Evolutionary conservation across 2,329 filamentous ascomycete species (phyloP), one percentile per base, ranked within the genome.

Genomic region (Alternaria sp.): DNA sequence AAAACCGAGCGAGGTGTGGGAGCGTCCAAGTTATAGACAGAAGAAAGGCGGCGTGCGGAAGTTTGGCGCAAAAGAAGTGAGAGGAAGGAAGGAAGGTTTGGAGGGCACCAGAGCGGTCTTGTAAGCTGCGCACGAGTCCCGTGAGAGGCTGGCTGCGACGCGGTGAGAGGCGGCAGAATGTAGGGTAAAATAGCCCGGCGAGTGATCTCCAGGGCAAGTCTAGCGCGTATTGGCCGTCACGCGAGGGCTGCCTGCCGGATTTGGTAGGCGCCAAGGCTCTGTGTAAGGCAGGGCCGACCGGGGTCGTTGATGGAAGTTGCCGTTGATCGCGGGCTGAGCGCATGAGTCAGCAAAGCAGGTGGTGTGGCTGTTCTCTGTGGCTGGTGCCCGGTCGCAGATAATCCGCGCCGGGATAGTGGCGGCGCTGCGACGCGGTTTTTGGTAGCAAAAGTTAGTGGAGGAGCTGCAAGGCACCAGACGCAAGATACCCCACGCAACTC

Each of bases 71-170:
- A 70, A 53, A 64, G 65, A 74, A 73, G 77, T 76, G 75, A 69
- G 71, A 71, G 73, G 73, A 60, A 79, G 72, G 73, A 78, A 70
- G 65, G 73, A 78, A 62, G 75, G 74, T 68, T 67, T 71, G 63
- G 70, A 71, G 73, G 72, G 78, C 66, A 67, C 72, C 68, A 66
- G 72, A 69, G 65, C 70, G 65, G 59, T 78, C 74, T 79, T 80
- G 77, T 79, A 79, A 75, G 75, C 71, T 73, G 70, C 67, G 72
- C 65, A 65, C 60, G 58, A 64, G 66, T 73, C 75, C 71, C 75
- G 74, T 75, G 75, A 76, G 75, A 75, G 75, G 73, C 73, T 75
- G 76, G 75, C 55, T 28, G 43, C 50, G 56, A 62, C 63, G 70
- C 70, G 71, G 68, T 70, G 63, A 63, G 60, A 8, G 21, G 46